A percentile compares a stretch with the other conserved stretches of the same genome.
phyloP scores from a whole-genome alignment of 2,329 filamentous ascomycete species.

The Chalaropsis ovoidea region DNA sequence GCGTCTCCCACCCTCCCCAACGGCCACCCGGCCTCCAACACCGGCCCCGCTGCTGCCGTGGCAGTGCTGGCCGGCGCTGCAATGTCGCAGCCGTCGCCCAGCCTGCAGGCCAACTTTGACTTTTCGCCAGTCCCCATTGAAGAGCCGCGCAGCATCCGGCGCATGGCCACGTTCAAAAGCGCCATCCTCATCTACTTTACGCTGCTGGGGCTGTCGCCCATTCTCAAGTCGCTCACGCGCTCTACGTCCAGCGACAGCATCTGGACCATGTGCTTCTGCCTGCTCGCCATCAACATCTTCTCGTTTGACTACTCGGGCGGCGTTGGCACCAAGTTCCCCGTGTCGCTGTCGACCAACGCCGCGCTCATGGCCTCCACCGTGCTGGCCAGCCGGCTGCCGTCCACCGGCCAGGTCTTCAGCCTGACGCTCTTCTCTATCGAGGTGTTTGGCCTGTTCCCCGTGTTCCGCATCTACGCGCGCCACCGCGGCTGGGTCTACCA shows the following conservation, averaged over 20 bases:
- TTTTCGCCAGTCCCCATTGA: slow-evolving; percentile 31
- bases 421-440: slow-evolving; percentile 94
- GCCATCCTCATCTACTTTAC: slow-evolving; percentile 88
- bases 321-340: slow-evolving; percentile 53
- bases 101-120: slow-evolving; percentile 27
- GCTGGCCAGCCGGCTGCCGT: slow-evolving; percentile 76
- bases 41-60: slow-evolving; percentile 25
- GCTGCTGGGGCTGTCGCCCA: slow-evolving; percentile 81
- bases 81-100: slow-evolving; percentile 22
- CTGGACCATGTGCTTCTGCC: slow-evolving; percentile 91
- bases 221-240: slow-evolving; percentile 88
- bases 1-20: slow-evolving; percentile 3
- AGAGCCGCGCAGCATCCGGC: slow-evolving; percentile 40
- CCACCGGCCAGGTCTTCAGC: slow-evolving; percentile 88
- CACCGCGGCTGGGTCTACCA: slow-evolving; percentile 76
- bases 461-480: slow-evolving; percentile 80
- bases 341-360: slow-evolving; percentile 80
- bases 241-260: slow-evolving; percentile 92
- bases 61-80: slow-evolving; percentile 25
- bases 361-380: slow-evolving; percentile 95
- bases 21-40: background rate
- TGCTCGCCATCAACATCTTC: slow-evolving; percentile 90
- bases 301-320: slow-evolving; percentile 91
- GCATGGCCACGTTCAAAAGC: slow-evolving; percentile 77
- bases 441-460: slow-evolving; percentile 94